Percentiles rank a stretch among this genome's conserved stretches.
Conservation (phyloP, 169 alveolate species). For the Eimeria mitis region DNA sequence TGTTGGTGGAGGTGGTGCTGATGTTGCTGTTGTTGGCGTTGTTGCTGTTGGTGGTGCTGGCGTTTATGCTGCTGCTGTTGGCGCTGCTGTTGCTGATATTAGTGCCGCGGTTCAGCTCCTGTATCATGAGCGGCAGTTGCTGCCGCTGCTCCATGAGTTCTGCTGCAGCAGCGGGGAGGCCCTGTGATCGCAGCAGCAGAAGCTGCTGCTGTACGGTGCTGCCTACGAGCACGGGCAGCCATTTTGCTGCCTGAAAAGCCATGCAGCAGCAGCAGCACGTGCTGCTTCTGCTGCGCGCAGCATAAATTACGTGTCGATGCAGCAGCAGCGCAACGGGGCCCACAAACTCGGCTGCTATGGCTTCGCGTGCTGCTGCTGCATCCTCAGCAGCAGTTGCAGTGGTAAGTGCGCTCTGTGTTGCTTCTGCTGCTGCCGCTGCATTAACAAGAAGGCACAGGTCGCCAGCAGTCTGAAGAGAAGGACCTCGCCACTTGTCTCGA, state of each 20-base stretch:
- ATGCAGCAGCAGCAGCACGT: constrained; percentile 64
- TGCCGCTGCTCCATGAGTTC: constrained; percentile 20
- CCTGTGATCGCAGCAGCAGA: constrained; percentile 40
- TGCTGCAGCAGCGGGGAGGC: constrained; percentile 30
- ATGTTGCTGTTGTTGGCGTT: not conserved
- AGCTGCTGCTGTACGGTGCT: constrained; percentile 50
- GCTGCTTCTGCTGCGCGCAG: constrained; percentile 46
- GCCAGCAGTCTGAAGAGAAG: not conserved
- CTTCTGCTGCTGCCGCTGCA: constrained; percentile 39
- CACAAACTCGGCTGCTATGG: constrained; percentile 28
- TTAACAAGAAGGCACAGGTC: constrained; percentile 19
- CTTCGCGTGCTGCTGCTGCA: constrained; percentile 54
- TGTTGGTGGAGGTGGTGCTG: not conserved
- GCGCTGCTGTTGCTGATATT: not conserved
- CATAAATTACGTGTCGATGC: constrained; percentile 8
- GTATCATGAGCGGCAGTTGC: constrained; percentile 2
- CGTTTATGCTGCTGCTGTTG: not conserved
- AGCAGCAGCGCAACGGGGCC: constrained; percentile 30
- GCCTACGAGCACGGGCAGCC: constrained; percentile 39
- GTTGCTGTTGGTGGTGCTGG: not conserved
- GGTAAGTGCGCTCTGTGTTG: not conserved
- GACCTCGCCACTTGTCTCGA: not conserved
- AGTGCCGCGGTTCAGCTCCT: not conserved
- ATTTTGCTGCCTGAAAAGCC: constrained; percentile 24
- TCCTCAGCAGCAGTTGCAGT: constrained; percentile 39